Conservation (phyloP, 139 green algal species). For the Volvox africanus region DNA sequence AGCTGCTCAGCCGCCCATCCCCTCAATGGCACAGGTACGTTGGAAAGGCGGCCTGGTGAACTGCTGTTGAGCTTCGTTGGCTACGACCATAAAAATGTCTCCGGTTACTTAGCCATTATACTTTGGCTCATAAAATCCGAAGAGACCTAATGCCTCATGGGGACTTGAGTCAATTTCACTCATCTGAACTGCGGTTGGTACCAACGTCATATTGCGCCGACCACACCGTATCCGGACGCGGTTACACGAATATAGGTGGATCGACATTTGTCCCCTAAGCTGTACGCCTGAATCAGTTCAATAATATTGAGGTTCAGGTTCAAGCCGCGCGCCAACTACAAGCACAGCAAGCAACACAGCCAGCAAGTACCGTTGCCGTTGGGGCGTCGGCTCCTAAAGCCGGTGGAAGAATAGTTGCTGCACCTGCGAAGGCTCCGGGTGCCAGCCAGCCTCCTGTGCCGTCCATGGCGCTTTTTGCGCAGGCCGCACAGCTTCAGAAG, state of each 20-base stretch:
- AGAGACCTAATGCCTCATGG: too few species aligned
- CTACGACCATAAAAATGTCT: too few species aligned
- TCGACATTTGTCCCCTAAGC: too few species aligned
- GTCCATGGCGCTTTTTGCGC: constrained; percentile 22
- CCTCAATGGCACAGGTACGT: constrained; percentile 37
- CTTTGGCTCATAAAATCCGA: too few species aligned
- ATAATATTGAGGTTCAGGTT: not conserved
- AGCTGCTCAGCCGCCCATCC: constrained; percentile 27
- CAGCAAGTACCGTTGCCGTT: not conserved
- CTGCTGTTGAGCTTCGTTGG: too few species aligned
- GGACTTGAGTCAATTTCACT: too few species aligned
- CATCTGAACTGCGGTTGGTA: too few species aligned
- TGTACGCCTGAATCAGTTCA: not conserved
- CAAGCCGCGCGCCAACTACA: constrained; percentile 36
- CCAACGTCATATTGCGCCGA: too few species aligned
- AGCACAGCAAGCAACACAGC: constrained; percentile 5
- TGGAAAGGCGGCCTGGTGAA: too few species aligned
- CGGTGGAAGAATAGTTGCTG: not conserved
- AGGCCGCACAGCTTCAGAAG: constrained; percentile 33
- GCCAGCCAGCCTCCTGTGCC: constrained; percentile 39
- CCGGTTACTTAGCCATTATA: too few species aligned
- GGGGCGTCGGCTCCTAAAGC: not conserved
- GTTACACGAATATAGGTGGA: too few species aligned
- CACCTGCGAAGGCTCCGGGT: not conserved
- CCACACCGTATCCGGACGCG: too few species aligned